Evolutionary conservation across 176 grass and related monocot species (phyloP).

Genomic region (Oryza australiensis): DNA sequence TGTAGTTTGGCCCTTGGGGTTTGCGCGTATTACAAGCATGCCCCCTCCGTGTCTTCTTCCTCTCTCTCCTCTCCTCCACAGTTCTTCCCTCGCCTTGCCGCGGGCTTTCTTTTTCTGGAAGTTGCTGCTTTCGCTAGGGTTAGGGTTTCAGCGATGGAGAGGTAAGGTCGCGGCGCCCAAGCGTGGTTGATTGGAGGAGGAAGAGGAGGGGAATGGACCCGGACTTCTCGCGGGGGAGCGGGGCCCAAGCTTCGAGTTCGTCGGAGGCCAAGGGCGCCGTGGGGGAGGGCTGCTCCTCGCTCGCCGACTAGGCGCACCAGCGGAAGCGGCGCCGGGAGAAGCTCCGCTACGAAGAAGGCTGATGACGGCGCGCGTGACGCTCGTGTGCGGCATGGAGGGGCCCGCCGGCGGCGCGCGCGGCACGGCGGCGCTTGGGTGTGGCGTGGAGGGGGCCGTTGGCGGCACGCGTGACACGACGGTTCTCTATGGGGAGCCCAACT

Average conservation of each 20-base stretch:
- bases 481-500: too few relatives aligned
- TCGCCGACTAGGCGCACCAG: slow-evolving; percentile 74
- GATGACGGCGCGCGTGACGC: too few relatives aligned
- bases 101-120: background rate
- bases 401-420: too few relatives aligned
- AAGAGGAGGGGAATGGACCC: slow-evolving; percentile 51
- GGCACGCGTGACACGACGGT: too few relatives aligned
- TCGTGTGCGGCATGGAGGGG: too few relatives aligned
- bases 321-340: slow-evolving; percentile 74
- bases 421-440: too few relatives aligned
- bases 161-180: slow-evolving; percentile 2
- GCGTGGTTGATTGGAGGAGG: slow-evolving; percentile 2
- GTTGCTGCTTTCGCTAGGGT: background rate
- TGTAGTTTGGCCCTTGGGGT: background rate
- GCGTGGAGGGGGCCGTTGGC: too few relatives aligned
- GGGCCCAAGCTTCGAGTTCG: slow-evolving; percentile 80
- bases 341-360: slow-evolving; percentile 68
- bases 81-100: background rate
- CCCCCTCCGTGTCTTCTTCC: background rate
- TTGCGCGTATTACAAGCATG: background rate
- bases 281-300: slow-evolving; percentile 51
- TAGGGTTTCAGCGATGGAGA: background rate
- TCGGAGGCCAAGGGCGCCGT: slow-evolving; percentile 44
- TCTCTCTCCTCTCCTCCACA: background rate
- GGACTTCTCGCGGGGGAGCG: slow-evolving; percentile 69